Evolutionary conservation across 176 grass and related monocot species (phyloP).

Genomic region (Oryza nivara): DNA sequence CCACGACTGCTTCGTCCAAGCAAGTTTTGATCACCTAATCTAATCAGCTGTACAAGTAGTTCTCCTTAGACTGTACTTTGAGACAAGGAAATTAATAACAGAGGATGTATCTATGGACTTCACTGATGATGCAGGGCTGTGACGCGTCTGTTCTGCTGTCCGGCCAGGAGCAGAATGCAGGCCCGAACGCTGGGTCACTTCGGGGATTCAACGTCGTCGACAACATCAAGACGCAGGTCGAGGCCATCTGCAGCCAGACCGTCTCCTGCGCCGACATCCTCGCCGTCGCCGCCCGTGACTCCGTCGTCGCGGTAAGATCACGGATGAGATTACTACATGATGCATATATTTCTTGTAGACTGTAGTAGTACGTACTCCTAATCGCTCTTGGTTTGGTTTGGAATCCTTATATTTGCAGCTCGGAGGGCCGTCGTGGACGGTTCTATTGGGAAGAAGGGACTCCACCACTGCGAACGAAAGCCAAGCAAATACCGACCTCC

Average conservation of each 20-base stretch:
- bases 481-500: constrained; percentile 5
- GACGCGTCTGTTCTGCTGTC: constrained; percentile 70
- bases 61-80: background rate
- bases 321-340: no score
- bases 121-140: constrained; percentile 53
- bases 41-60: background rate
- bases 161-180: constrained; percentile 5
- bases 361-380: background rate
- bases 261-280: constrained; percentile 88
- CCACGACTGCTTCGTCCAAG: constrained; percentile 94
- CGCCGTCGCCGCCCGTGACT: constrained; percentile 67
- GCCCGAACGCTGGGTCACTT: background rate
- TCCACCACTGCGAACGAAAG: constrained; percentile 39
- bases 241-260: constrained; percentile 57
- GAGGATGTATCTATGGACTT: background rate
- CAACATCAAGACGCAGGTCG: constrained; percentile 67
- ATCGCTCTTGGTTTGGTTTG: background rate
- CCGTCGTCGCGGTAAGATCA: constrained; percentile 54
- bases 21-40: constrained; percentile 34
- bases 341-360: no score
- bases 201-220: constrained; percentile 49
- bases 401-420: constrained; percentile 15
- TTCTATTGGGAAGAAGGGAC: constrained; percentile 44
- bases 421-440: constrained; percentile 47
- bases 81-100: background rate